Evolutionary conservation across 2,329 filamentous ascomycete species (phyloP).

Genomic region (Xylariales sp.): DNA sequence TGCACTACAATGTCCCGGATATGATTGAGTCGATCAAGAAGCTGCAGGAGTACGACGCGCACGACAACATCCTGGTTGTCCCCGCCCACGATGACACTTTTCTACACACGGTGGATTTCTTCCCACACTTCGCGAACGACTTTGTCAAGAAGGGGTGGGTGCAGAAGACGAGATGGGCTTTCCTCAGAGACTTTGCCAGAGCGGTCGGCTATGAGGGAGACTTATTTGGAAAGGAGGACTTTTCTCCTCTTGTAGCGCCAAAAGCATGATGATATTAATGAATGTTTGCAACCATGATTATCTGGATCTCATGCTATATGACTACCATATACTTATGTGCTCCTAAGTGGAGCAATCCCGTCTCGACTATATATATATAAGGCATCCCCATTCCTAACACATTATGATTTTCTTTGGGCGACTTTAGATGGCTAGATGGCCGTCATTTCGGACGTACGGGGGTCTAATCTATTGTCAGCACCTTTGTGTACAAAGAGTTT

Average conservation of each 20-base stretch:
- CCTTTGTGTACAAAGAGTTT: slow-evolving; percentile 15
- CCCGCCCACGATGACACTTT: slow-evolving; percentile 43
- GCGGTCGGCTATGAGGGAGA: slow-evolving; percentile 29
- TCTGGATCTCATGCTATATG: too few relatives aligned
- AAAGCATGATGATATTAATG: neutral
- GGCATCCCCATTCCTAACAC: too few relatives aligned
- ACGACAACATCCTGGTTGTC: slow-evolving; percentile 37
- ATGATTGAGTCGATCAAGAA: slow-evolving; percentile 36
- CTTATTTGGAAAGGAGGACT: slow-evolving; percentile 14
- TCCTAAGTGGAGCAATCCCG: too few relatives aligned
- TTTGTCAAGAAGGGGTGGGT: slow-evolving; percentile 41
- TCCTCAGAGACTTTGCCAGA: slow-evolving; percentile 43
- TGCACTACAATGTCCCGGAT: slow-evolving; percentile 21
- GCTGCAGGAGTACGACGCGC: slow-evolving; percentile 39
- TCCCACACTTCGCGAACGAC: slow-evolving; percentile 41
- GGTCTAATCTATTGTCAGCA: slow-evolving; percentile 7
- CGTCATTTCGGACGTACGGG: slow-evolving; percentile 7
- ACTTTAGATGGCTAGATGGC: slow-evolving; percentile 8
- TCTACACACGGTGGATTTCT: slow-evolving; percentile 40
- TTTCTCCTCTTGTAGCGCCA: slow-evolving; percentile 6
- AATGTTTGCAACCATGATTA: too few relatives aligned
- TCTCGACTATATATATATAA: too few relatives aligned
- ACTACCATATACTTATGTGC: too few relatives aligned
- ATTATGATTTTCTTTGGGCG: neutral
- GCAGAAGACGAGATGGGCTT: slow-evolving; percentile 41